These are phyloP conservation scores for Wickerhamomyces chambardii DNA, from an alignment of 805 yeast species.

Conservation along the genomic window DNA sequence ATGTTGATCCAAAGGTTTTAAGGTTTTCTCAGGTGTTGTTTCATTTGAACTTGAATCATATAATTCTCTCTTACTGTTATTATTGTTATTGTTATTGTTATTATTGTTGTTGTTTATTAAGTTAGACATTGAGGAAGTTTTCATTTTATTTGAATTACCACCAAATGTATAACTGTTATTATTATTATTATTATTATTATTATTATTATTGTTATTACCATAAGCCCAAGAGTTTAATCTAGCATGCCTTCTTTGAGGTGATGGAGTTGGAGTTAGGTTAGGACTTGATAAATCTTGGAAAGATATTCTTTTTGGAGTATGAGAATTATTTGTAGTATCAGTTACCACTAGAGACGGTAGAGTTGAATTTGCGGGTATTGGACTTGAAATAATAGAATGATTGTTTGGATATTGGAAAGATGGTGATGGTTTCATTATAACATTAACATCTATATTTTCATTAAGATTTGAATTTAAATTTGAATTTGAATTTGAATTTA, in stretches of 20 bases:
- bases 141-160: no score
- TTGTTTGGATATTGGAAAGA: no score
- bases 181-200: constrained; percentile 9
- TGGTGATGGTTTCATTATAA: no score
- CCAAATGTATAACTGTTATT: no score
- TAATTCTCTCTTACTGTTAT: constrained; percentile 17
- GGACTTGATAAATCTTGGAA: background rate
- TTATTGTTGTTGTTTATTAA: constrained; percentile 18
- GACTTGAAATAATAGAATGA: no score
- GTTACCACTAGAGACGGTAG: constrained; percentile 9
- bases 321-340: constrained; percentile 4
- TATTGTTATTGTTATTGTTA: constrained; percentile 2
- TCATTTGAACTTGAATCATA: constrained; percentile 5
- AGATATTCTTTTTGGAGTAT: background rate
- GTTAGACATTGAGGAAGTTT: no score
- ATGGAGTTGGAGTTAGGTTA: constrained; percentile 10
- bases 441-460: no score
- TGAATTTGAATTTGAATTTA: no score
- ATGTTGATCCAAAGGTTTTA: no score
- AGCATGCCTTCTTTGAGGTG: constrained; percentile 18
- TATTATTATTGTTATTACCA: constrained; percentile 6
- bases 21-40: no score
- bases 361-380: no score
- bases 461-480: no score
- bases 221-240: constrained; percentile 31